These are phyloP conservation scores for Aspergillus terreus DNA, from an alignment of 2,329 filamentous ascomycete species.

Conservation along the genomic window DNA sequence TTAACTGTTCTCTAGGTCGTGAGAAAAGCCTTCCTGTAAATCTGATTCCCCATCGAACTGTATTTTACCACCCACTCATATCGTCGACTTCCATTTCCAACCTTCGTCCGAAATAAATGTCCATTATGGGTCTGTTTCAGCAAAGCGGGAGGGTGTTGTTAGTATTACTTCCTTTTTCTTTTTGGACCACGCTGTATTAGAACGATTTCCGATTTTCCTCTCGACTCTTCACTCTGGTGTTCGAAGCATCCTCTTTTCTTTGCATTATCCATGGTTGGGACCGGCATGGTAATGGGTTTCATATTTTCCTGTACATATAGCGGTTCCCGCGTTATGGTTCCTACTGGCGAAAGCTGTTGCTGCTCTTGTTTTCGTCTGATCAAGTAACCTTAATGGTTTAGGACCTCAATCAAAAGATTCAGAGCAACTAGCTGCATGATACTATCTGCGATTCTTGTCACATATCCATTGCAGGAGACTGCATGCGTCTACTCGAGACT, in stretches of 20 bases:
- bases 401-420: constrained; percentile 21
- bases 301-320: constrained; percentile 43
- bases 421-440: background rate
- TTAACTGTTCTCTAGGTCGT: constrained; percentile 40
- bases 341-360: constrained; percentile 23
- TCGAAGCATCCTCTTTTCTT: constrained; percentile 34
- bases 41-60: constrained; percentile 11
- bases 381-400: constrained; percentile 28
- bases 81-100: constrained; percentile 13
- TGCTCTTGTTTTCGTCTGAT: constrained; percentile 20
- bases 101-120: constrained; percentile 19
- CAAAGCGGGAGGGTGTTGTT: constrained; percentile 25
- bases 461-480: too few species aligned
- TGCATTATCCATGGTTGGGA: constrained; percentile 40
- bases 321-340: constrained; percentile 30
- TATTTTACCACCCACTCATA: constrained; percentile 13
- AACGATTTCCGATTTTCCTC: constrained; percentile 29
- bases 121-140: constrained; percentile 25
- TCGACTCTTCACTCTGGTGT: constrained; percentile 44
- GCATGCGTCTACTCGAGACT: too few species aligned
- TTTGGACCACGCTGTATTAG: constrained; percentile 35
- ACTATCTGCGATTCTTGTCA: too few species aligned
- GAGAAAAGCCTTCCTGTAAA: constrained; percentile 50
- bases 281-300: constrained; percentile 40
- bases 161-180: constrained; percentile 19